These are phyloP conservation scores for Podila verticillata DNA, from an alignment of 192 early-diverging fungal genomes.

Conservation along the genomic window DNA sequence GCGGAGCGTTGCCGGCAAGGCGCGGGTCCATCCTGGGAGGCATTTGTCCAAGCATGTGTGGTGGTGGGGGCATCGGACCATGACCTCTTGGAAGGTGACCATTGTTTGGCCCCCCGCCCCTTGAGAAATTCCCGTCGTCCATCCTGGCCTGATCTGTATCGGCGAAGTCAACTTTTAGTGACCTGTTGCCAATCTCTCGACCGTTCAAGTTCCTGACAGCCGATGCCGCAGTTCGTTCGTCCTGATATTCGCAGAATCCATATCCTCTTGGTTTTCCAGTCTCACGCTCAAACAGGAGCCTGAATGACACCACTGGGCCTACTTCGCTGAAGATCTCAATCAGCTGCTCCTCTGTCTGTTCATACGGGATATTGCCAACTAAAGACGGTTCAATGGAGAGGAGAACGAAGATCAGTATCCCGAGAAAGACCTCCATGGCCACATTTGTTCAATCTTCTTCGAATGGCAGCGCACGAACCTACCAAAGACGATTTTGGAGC, in stretches of 20 bases:
- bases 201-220: conserved; percentile 94
- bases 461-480: not conserved
- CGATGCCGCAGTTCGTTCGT: conserved; percentile 91
- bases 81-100: conserved; percentile 13
- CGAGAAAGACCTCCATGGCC: too few relatives aligned
- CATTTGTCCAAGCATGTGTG: conserved; percentile 24
- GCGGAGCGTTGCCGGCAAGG: not conserved
- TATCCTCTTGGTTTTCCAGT: conserved; percentile 90
- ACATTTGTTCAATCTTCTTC: too few relatives aligned
- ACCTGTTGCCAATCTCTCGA: conserved; percentile 88
- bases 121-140: conserved; percentile 22
- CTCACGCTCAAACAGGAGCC: conserved; percentile 93
- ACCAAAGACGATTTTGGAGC: conserved; percentile 57
- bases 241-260: conserved; percentile 94
- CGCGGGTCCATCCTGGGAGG: conserved; percentile 28
- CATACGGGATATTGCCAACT: conserved; percentile 88
- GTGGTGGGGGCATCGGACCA: not conserved
- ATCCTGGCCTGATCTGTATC: conserved; percentile 72
- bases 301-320: conserved; percentile 83
- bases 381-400: conserved; percentile 5
- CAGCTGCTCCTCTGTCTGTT: conserved; percentile 92
- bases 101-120: conserved; percentile 27
- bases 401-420: not conserved
- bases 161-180: conserved; percentile 93
- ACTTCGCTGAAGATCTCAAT: conserved; percentile 93